Evolutionary conservation across 345 rosid species (phyloP).

Genomic region (Lumnitzera littorea): DNA sequence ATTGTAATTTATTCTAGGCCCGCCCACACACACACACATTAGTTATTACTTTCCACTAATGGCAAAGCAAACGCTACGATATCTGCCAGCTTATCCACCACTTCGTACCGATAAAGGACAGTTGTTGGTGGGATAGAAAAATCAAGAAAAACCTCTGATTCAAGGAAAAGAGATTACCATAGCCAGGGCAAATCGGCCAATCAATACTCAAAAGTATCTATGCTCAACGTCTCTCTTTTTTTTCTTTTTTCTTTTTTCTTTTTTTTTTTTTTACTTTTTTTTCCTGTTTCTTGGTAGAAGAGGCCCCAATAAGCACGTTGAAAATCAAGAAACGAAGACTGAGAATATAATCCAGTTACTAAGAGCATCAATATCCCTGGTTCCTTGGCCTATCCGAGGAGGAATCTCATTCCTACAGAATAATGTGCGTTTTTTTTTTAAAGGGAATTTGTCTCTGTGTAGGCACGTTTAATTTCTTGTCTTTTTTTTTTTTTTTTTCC

Average conservation of each 20-base stretch:
- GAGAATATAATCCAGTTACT: background rate
- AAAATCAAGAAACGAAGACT: background rate
- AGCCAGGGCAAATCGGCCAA: background rate
- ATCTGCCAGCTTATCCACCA: constrained; percentile 24
- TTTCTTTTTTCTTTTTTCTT: too few species aligned
- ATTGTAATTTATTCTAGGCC: background rate
- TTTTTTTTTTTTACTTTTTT: too few species aligned
- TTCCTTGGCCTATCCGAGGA: too few species aligned
- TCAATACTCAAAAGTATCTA: too few species aligned
- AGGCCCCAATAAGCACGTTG: background rate
- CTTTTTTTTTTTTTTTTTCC: too few species aligned
- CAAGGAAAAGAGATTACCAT: background rate
- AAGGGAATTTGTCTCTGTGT: too few species aligned
- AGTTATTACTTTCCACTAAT: constrained; percentile 24
- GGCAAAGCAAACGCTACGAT: constrained; percentile 13
- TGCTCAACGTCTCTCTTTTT: too few species aligned
- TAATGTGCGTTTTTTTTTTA: too few species aligned
- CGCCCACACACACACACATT: constrained; percentile 4
- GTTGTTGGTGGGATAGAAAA: constrained; percentile 22
- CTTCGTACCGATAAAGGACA: constrained; percentile 13
- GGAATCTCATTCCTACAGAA: too few species aligned
- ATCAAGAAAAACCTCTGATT: constrained; percentile 4
- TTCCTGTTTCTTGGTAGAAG: background rate
- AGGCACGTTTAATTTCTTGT: too few species aligned
- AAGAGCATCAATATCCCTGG: too few species aligned